These are phyloP conservation scores for Diaporthe australafricana DNA, from an alignment of 2,329 filamentous ascomycete species.

Conservation along the genomic window DNA sequence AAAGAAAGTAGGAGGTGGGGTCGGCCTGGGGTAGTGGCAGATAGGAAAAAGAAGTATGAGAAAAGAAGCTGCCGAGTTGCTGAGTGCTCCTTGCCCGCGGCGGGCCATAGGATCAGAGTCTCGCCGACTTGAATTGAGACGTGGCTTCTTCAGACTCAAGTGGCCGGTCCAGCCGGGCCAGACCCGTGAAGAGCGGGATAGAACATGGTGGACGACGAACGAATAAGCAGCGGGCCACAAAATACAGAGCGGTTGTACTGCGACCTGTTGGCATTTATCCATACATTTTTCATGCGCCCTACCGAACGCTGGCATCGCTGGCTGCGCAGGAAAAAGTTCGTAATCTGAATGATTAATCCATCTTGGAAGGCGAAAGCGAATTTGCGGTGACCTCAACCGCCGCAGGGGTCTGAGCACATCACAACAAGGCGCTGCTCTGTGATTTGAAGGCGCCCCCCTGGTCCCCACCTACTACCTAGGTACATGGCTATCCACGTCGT, in stretches of 20 bases:
- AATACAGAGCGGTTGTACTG: not conserved
- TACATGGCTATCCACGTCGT: too few relatives aligned
- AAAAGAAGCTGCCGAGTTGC: not conserved
- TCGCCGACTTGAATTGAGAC: not conserved
- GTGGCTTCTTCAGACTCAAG: not conserved
- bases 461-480: too few relatives aligned
- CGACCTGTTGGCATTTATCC: not conserved
- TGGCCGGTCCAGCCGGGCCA: constrained; percentile 1
- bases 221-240: constrained; percentile 5
- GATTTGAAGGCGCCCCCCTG: too few relatives aligned
- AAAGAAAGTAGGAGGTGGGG: not conserved
- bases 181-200: not conserved
- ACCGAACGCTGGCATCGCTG: too few relatives aligned
- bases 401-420: not conserved
- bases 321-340: too few relatives aligned
- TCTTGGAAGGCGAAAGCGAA: too few relatives aligned
- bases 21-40: too few relatives aligned
- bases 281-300: too few relatives aligned
- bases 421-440: too few relatives aligned
- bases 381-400: too few relatives aligned
- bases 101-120: not conserved
- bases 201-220: constrained; percentile 13
- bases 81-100: not conserved
- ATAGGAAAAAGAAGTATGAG: not conserved
- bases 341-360: too few relatives aligned